These are phyloP conservation scores for Leptographium lundbergii DNA, from an alignment of 2,329 filamentous ascomycete species.

Conservation along the genomic window DNA sequence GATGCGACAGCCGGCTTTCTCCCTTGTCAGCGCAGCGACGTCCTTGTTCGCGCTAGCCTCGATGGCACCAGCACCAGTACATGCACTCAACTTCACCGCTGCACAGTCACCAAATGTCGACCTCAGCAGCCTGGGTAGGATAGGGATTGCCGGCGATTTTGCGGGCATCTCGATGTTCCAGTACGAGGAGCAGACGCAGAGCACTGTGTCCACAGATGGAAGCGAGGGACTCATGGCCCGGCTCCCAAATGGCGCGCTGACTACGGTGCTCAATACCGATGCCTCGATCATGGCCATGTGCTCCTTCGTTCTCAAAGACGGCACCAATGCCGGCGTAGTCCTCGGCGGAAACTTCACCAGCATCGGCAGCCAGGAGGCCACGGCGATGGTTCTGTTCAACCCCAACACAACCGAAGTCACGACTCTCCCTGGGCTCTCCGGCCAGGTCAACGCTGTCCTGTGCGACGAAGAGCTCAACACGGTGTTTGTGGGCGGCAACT, in stretches of 20 bases:
- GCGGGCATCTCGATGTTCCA: slow-evolving; percentile 83
- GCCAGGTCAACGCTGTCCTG: slow-evolving; percentile 67
- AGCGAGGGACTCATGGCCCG: slow-evolving; percentile 69
- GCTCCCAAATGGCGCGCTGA: slow-evolving; percentile 75
- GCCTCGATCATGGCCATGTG: slow-evolving; percentile 85
- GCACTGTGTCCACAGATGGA: slow-evolving; percentile 56
- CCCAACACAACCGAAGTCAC: slow-evolving; percentile 56
- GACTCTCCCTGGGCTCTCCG: slow-evolving; percentile 67
- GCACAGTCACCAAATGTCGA: slow-evolving; percentile 63
- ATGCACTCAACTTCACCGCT: slow-evolving; percentile 45
- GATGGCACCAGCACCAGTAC: slow-evolving; percentile 26
- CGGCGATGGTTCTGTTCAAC: slow-evolving; percentile 71
- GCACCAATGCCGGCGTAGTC: slow-evolving; percentile 59
- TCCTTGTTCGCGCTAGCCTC: slow-evolving; percentile 27
- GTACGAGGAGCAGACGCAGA: slow-evolving; percentile 67
- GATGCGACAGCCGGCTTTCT: neutral
- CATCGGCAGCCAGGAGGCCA: slow-evolving; percentile 61
- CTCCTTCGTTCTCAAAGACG: slow-evolving; percentile 54
- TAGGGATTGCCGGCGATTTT: slow-evolving; percentile 82
- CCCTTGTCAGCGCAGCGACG: slow-evolving; percentile 5
- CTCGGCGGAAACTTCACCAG: slow-evolving; percentile 95
- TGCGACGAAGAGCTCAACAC: slow-evolving; percentile 66
- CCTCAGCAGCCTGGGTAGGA: slow-evolving; percentile 62
- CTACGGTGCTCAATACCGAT: slow-evolving; percentile 62
- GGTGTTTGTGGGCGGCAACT: slow-evolving; percentile 87